Percentiles rank a stretch among this genome's conserved stretches.
These are phyloP conservation scores for Aspergillus quadricinctus DNA, from an alignment of 2,329 filamentous ascomycete genomes.

Conservation along the genomic window DNA sequence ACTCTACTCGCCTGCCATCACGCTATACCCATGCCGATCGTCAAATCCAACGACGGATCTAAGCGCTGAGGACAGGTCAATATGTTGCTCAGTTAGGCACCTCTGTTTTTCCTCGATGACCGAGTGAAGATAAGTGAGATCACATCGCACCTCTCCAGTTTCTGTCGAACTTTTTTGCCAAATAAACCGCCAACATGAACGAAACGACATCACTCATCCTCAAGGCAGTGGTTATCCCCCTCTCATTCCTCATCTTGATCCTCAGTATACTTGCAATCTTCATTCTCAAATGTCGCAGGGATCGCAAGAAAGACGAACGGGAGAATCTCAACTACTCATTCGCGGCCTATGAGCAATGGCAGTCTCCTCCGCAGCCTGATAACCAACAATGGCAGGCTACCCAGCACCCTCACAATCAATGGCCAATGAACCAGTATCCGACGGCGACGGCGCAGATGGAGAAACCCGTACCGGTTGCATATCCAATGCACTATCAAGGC, in stretches of 20 bases:
- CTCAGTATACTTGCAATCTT: not conserved
- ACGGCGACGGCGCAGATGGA: not conserved
- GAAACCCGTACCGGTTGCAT: not conserved
- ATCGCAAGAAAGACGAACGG: not conserved
- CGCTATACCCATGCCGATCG: not conserved
- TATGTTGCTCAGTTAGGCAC: not conserved
- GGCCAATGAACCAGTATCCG: not conserved
- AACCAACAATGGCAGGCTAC: not conserved
- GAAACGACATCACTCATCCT: not conserved
- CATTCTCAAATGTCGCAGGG: not conserved
- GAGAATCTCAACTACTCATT: not conserved
- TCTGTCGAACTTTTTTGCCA: not conserved
- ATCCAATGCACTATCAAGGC: not conserved
- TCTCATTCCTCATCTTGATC: not conserved
- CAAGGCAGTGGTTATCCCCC: not conserved
- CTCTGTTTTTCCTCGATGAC: not conserved
- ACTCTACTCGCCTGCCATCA: not conserved
- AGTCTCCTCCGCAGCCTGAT: not conserved
- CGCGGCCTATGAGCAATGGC: not conserved
- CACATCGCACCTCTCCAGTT: not conserved
- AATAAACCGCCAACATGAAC: not conserved
- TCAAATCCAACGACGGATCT: not conserved
- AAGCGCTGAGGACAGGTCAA: not conserved
- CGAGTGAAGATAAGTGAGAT: not conserved
- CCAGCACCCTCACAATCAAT: not conserved